Base-by-base conservation (phyloP, 2,329 filamentous ascomycete species). In the Colletotrichum spaethianum region DNA sequence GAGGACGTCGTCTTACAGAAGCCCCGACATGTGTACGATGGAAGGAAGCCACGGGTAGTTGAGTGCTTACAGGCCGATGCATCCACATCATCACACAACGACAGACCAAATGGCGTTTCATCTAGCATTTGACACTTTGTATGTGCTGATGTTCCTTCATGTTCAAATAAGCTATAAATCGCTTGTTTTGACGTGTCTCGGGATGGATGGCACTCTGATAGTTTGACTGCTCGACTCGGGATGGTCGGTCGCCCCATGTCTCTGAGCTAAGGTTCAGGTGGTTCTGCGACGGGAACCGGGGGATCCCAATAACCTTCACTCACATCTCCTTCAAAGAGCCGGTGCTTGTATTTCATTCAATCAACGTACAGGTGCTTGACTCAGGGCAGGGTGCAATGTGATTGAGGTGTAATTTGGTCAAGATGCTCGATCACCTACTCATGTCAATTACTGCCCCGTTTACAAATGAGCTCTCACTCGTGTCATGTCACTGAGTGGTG, bases 161-260 rank as follows among this genome's bases (percentile, higher is more conserved):
- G 63, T 66, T n/a, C 16, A 31, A 31, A 59, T 31, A 66, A 38
- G 42, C 40, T 60, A 31, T 23, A 26, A 16, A n/a, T 18, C 40
- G n/a, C 6, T 23, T 18, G 31, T 4, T 28, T 38, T 59, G 31
- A 59, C 40, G 42, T 59, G 63, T 59, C 52, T 57, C 63, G 9
- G 26, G 36, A 36, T 18, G 33, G 12, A 50, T 40, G 44, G 31
- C 38, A 59, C 26, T 20, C 2, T 40, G 28, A 44, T 16, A 57
- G 18, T 20, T 7, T 36, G 18, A 23, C 14, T 18, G 52, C 40
- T 36, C 40, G 26, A 46, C 33, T 26, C 40, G 16, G 42, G 33
- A 59, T 66, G 63, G 42, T 18, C 20, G 20, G 52, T 48, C 52
- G 33, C 20, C 63, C 53, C 50, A 57, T n/a, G 38, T 40, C 38